Conservation (phyloP, 2,329 filamentous ascomycete species). For the Coniochaeta sp. region DNA sequence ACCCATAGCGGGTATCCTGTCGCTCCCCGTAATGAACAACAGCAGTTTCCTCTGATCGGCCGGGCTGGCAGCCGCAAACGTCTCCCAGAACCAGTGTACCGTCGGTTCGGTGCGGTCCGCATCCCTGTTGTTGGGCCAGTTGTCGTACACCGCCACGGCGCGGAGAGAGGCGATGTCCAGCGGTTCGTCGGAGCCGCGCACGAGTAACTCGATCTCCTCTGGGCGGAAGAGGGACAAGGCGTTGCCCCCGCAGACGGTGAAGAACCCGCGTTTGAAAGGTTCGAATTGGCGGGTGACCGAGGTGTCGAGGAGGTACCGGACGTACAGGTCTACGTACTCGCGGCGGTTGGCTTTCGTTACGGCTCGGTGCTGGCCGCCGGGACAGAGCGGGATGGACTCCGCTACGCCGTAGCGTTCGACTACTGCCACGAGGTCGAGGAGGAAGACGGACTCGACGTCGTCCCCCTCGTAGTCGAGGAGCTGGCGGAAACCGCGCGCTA, state of each 20-base stretch:
- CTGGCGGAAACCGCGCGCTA: slow-evolving; percentile 69
- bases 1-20: slow-evolving; percentile 84
- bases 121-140: slow-evolving; percentile 57
- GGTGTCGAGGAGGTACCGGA: slow-evolving; percentile 71
- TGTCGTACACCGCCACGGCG: slow-evolving; percentile 74
- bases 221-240: slow-evolving; percentile 80
- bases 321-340: slow-evolving; percentile 82
- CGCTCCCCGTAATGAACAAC: slow-evolving; percentile 83
- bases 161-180: slow-evolving; percentile 71
- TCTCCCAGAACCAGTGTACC: slow-evolving; percentile 83
- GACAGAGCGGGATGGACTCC: slow-evolving; percentile 62
- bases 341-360: slow-evolving; percentile 80
- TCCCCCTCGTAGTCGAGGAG: slow-evolving; percentile 79
- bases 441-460: slow-evolving; percentile 74
- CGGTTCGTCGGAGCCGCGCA: slow-evolving; percentile 77
- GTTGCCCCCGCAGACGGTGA: slow-evolving; percentile 83
- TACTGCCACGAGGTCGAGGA: slow-evolving; percentile 73
- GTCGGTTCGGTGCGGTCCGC: slow-evolving; percentile 57
- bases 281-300: slow-evolving; percentile 79
- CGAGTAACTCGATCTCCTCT: slow-evolving; percentile 84
- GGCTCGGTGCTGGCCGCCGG: slow-evolving; percentile 62
- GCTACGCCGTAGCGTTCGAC: slow-evolving; percentile 69
- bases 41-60: slow-evolving; percentile 73
- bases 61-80: slow-evolving; percentile 61
- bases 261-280: slow-evolving; percentile 90